Base-by-base conservation (phyloP, 345 rosid species). In the Aquilaria sinensis region DNA sequence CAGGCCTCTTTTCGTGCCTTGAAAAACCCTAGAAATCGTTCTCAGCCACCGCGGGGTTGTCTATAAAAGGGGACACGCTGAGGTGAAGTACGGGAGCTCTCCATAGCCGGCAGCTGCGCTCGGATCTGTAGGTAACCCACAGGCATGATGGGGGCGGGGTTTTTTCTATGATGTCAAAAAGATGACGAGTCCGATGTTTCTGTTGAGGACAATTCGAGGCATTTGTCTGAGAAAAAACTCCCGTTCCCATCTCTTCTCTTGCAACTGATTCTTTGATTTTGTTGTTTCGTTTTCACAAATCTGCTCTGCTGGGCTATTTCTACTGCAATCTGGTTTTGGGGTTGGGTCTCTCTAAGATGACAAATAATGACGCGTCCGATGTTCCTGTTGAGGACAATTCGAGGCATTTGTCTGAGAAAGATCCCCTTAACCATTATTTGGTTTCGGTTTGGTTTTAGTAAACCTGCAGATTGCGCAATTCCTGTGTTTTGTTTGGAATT, bases 401-500 rank as follows among this genome's bases (percentile, higher is more conserved):
- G 82, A 82, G 84, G 87, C 84, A 82, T 82, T 82, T 82, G 82
- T 79, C 84, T 79, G 84, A 82, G 87, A 79, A 77, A 53, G 77
- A 64, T 66, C 23, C 66, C 34, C 12, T 16, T 15, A 6, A 11
- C 47, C 3, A 66, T 31, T 53, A 9, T 55, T 41, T 50, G 12
- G 13, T 46, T 2, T 10, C 23, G 23, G 8, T 31, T 52, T 58
- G n/a, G 5, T 10, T 58, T 9, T 9, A 12, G 7, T 45, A 61
- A 12, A 31, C 50, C 33, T n/a, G n/a, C 14, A 23, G 23, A 23
- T 23, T 23, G 23, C 23, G 0, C 23, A 23, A 23, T 23, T 23
- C 23, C 23, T 23, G 23, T 23, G 23, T 0, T 23, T 23, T 23
- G 23, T 23, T 23, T 0, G 7, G 43, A 37, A 3, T 37, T 2